Percentiles rank a stretch among this genome's conserved stretches.
Evolutionary conservation across 2,329 filamentous ascomycete genomes (phyloP).

Genomic region (Herpotrichia juniperi): DNA sequence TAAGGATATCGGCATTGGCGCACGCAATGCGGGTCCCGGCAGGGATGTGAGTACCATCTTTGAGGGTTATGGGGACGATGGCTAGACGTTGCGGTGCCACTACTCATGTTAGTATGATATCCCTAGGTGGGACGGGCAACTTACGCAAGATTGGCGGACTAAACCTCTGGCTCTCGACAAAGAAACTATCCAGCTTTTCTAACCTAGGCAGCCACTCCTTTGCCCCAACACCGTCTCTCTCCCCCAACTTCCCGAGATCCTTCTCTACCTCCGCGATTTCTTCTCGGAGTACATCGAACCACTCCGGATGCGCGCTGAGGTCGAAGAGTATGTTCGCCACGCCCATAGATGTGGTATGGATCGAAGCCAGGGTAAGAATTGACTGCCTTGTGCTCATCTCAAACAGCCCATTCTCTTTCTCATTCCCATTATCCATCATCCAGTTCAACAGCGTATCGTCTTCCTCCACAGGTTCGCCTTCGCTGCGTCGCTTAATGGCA

Average conservation of each 20-base stretch:
- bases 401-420: slow-evolving; percentile 4
- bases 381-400: slow-evolving; percentile 12
- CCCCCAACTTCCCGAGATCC: slow-evolving; percentile 2
- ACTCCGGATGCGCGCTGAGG: slow-evolving; percentile 20
- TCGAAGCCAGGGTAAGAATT: slow-evolving; percentile 15
- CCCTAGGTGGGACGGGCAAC: neutral
- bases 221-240: slow-evolving; percentile 1
- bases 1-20: slow-evolving; percentile 9
- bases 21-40: slow-evolving; percentile 13
- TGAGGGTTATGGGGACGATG: slow-evolving; percentile 12
- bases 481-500: neutral
- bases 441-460: slow-evolving; percentile 13
- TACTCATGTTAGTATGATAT: neutral
- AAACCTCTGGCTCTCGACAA: slow-evolving; percentile 15
- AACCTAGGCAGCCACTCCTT: slow-evolving; percentile 13
- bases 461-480: slow-evolving; percentile 4
- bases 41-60: slow-evolving; percentile 20
- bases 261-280: slow-evolving; percentile 13
- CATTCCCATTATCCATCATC: slow-evolving; percentile 16
- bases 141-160: slow-evolving; percentile 16
- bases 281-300: slow-evolving; percentile 12
- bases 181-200: slow-evolving; percentile 17
- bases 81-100: slow-evolving; percentile 14
- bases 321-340: slow-evolving; percentile 13
- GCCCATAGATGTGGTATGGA: slow-evolving; percentile 2